These are phyloP conservation scores for Tuber calosporum DNA, from an alignment of 495 filamentous ascomycete genomes.

Conservation along the genomic window DNA sequence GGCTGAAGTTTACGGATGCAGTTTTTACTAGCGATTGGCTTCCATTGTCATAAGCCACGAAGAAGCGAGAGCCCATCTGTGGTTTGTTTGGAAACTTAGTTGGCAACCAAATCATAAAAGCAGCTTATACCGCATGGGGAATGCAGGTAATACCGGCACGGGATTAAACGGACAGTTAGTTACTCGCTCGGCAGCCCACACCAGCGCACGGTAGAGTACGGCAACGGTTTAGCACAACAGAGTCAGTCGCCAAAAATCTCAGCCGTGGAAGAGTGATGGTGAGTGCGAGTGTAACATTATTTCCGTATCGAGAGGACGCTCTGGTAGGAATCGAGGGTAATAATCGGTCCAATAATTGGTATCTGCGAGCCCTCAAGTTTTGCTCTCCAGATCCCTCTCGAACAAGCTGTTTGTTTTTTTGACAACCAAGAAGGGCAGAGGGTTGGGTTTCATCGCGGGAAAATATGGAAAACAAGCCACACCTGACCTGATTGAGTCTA, in stretches of 20 bases:
- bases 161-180: neutral
- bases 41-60: neutral
- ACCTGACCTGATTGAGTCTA: slow-evolving; percentile 25
- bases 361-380: neutral
- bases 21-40: neutral
- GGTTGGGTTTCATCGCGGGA: neutral
- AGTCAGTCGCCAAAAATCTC: neutral
- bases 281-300: neutral
- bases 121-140: neutral
- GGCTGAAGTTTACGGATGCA: neutral
- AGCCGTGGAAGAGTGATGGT: neutral
- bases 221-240: neutral
- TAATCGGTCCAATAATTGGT: no score
- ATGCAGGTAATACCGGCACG: neutral
- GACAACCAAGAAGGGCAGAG: neutral
- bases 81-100: neutral
- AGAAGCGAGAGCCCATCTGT: neutral
- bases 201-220: neutral
- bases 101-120: neutral
- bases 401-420: neutral
- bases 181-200: neutral
- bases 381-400: neutral
- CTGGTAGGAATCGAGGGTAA: neutral
- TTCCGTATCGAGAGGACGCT: neutral
- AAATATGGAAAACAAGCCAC: slow-evolving; percentile 20